Conservation (phyloP, 345 rosid species). For the Cardamine resedifolia region DNA sequence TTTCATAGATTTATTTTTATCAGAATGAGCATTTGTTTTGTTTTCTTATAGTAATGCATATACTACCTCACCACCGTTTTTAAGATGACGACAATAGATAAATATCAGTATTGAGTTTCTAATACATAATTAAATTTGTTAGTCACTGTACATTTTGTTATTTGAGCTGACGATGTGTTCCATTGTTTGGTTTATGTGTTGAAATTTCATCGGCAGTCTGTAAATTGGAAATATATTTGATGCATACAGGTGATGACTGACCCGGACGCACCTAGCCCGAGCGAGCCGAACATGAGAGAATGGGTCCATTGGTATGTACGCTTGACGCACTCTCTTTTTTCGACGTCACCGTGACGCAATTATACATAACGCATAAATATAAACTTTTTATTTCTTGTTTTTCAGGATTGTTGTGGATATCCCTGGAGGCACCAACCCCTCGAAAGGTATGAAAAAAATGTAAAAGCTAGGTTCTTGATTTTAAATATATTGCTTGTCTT, state of each 20-base stretch:
- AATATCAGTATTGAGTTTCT: neutral
- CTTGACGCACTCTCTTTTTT: neutral
- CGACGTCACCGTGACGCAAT: neutral
- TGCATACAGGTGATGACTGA: slow-evolving; percentile 78
- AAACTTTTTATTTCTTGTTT: neutral
- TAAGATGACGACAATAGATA: too few species aligned
- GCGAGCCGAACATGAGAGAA: slow-evolving; percentile 85
- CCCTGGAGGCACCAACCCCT: slow-evolving; percentile 72
- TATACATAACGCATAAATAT: neutral
- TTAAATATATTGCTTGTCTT: neutral
- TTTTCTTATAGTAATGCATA: too few species aligned
- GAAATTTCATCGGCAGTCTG: neutral
- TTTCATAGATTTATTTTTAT: too few species aligned
- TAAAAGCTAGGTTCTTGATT: neutral
- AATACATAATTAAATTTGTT: neutral
- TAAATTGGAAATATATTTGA: slow-evolving; percentile 1
- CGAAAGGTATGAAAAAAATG: slow-evolving; percentile 44
- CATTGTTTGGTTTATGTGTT: slow-evolving; percentile 3
- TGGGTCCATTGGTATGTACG: slow-evolving; percentile 83
- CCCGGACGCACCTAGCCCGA: slow-evolving; percentile 95
- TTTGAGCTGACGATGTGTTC: neutral
- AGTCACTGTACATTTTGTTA: neutral
- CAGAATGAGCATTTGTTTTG: too few species aligned
- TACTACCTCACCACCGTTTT: too few species aligned
- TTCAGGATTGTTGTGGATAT: slow-evolving; percentile 77